Conservation (phyloP, 2,329 filamentous ascomycete species). For the Sclerotinia minor region DNA sequence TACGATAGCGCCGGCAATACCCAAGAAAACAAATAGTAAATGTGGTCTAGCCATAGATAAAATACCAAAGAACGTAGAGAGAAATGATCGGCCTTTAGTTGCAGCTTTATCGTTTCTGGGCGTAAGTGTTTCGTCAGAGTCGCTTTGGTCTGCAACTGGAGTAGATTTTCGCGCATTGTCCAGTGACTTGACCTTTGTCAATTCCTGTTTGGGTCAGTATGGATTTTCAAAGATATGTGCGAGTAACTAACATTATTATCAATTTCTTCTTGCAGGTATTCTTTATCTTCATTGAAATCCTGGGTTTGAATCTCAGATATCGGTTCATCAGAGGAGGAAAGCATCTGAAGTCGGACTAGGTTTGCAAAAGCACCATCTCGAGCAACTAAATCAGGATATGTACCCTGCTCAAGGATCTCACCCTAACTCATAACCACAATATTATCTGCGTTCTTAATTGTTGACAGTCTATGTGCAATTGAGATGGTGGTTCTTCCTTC, state of each 20-base stretch:
- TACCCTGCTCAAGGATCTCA: slow-evolving; percentile 73
- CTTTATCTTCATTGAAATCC: slow-evolving; percentile 1
- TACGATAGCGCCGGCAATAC: slow-evolving; percentile 43
- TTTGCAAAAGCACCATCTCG: slow-evolving; percentile 49
- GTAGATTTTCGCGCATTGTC: background rate
- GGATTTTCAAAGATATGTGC: background rate
- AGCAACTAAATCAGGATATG: slow-evolving; percentile 66
- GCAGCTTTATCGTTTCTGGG: slow-evolving; percentile 1
- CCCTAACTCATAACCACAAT: slow-evolving; percentile 78
- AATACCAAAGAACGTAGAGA: slow-evolving; percentile 18
- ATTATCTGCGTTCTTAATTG: slow-evolving; percentile 85
- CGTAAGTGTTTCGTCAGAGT: background rate
- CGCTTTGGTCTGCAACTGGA: background rate
- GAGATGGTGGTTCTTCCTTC: slow-evolving; percentile 85
- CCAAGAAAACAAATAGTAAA: slow-evolving; percentile 12
- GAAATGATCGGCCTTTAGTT: background rate
- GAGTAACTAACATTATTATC: background rate
- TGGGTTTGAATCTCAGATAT: slow-evolving; percentile 11
- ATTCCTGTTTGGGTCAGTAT: slow-evolving; percentile 2
- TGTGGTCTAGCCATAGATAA: slow-evolving; percentile 19
- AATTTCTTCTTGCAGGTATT: slow-evolving; percentile 11
- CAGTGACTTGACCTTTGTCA: slow-evolving; percentile 10
- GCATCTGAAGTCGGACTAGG: slow-evolving; percentile 28
- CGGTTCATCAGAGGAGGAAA: background rate
- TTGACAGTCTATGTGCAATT: slow-evolving; percentile 86